These are phyloP conservation scores for Smithsoniella earleae DNA, from an alignment of 163 green algal species.

Conservation along the genomic window DNA sequence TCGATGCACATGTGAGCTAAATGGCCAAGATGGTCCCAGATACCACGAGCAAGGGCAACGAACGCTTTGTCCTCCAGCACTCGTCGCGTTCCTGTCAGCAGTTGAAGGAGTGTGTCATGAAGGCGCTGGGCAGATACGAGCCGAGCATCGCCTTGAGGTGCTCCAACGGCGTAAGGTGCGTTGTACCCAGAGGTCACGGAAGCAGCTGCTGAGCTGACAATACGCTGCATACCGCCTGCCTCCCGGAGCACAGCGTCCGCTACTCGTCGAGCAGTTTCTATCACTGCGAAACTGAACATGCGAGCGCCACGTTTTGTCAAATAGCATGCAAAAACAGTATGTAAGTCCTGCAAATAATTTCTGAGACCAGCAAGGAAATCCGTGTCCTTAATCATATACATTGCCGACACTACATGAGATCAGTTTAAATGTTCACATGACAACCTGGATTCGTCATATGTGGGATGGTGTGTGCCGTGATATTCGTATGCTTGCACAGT, in stretches of 20 bases:
- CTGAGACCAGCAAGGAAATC: no score
- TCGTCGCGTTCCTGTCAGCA: conserved; percentile 9
- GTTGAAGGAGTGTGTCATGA: conserved; percentile 15
- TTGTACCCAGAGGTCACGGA: neutral
- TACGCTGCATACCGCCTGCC: conserved; percentile 24
- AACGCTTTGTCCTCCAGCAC: conserved; percentile 30
- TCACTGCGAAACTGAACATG: conserved; percentile 24
- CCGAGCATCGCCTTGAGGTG: neutral
- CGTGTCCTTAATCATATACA: no score
- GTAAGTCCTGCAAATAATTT: no score
- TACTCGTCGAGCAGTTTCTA: conserved; percentile 12
- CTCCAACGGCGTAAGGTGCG: conserved; percentile 2
- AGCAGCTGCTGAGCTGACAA: neutral
- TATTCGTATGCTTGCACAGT: no score
- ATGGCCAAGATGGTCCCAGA: conserved; percentile 22
- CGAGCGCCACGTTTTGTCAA: no score
- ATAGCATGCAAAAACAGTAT: no score
- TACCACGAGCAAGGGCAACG: neutral
- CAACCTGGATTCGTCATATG: no score
- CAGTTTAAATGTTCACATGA: no score
- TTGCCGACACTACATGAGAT: no score
- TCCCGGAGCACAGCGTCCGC: neutral
- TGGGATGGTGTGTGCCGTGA: no score
- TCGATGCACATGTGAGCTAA: conserved; percentile 4
- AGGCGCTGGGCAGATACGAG: neutral